These are phyloP conservation scores for Acarospora socialis DNA, from an alignment of 2,329 filamentous ascomycete genomes.

Conservation along the genomic window DNA sequence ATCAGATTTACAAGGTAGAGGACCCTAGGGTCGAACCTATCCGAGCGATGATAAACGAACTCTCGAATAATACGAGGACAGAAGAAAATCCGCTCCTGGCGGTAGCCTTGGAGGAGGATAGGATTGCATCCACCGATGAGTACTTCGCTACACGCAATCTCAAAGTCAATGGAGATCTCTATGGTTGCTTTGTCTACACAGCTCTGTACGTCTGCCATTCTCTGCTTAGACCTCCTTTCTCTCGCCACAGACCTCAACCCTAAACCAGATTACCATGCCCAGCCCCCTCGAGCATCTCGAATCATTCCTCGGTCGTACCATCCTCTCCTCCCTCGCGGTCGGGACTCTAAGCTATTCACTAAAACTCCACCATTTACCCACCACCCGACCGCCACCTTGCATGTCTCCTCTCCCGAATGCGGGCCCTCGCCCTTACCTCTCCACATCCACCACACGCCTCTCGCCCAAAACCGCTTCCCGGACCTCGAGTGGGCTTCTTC, in stretches of 20 bases:
- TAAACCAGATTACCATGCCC: no score
- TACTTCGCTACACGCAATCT: conserved; percentile 26
- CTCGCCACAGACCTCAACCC: no score
- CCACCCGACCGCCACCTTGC: conserved; percentile 13
- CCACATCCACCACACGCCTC: conserved; percentile 2
- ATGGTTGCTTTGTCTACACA: conserved; percentile 29
- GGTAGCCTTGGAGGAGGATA: conserved; percentile 27
- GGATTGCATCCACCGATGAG: conserved; percentile 22
- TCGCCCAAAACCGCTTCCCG: conserved; percentile 7
- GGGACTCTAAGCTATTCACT: conserved; percentile 18
- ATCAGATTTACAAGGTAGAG: conserved; percentile 40
- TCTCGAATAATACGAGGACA: conserved; percentile 9
- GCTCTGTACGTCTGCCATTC: conserved; percentile 26
- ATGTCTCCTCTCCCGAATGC: conserved; percentile 15
- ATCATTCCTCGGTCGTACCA: no score
- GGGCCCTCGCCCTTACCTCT: conserved; percentile 1
- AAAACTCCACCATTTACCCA: conserved; percentile 15
- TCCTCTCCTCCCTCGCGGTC: no score
- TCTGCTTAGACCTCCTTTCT: no score
- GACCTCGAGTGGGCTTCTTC: conserved; percentile 5
- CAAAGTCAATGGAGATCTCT: conserved; percentile 33
- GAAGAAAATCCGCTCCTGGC: conserved; percentile 21
- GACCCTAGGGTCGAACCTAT: conserved; percentile 40
- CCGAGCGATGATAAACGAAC: conserved; percentile 21
- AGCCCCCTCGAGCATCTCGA: no score